These are phyloP conservation scores for Elongisporangium anandrum DNA, from an alignment of 352 stramenopile species.

Conservation along the genomic window DNA sequence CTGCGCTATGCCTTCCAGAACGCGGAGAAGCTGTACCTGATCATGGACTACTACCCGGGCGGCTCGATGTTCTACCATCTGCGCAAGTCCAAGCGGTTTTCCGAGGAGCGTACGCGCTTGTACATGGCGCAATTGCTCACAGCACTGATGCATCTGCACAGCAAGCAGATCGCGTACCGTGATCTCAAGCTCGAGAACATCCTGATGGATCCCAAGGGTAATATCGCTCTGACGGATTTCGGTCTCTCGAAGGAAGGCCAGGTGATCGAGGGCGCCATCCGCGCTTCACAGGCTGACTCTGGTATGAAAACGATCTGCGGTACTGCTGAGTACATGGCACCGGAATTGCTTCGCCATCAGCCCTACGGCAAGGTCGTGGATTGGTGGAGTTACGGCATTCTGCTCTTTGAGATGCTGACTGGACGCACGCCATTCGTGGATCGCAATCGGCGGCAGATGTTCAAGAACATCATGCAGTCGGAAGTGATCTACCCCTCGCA, in stretches of 20 bases:
- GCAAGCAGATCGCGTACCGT: conserved; percentile 87
- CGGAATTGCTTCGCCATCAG: conserved; percentile 77
- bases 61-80: conserved; percentile 89
- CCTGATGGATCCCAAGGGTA: conserved; percentile 83
- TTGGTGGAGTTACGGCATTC: conserved; percentile 89
- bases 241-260: conserved; percentile 86
- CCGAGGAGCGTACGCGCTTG: conserved; percentile 77
- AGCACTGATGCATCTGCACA: conserved; percentile 85
- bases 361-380: conserved; percentile 88
- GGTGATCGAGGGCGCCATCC: conserved; percentile 75
- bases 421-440: conserved; percentile 85
- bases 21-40: conserved; percentile 93
- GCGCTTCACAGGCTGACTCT: conserved; percentile 65
- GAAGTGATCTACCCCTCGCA: conserved; percentile 87
- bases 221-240: conserved; percentile 87
- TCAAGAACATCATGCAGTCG: conserved; percentile 89
- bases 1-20: conserved; percentile 88
- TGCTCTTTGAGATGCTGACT: conserved; percentile 88
- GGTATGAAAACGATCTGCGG: conserved; percentile 90
- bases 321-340: conserved; percentile 87
- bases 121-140: conserved; percentile 88
- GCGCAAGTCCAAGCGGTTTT: conserved; percentile 83
- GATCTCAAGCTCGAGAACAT: conserved; percentile 91
- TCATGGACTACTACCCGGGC: conserved; percentile 94
- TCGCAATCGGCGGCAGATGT: conserved; percentile 85